These are phyloP conservation scores for Cardamine chenopodiifolia DNA, from an alignment of 345 rosid genomes.

Conservation along the genomic window DNA sequence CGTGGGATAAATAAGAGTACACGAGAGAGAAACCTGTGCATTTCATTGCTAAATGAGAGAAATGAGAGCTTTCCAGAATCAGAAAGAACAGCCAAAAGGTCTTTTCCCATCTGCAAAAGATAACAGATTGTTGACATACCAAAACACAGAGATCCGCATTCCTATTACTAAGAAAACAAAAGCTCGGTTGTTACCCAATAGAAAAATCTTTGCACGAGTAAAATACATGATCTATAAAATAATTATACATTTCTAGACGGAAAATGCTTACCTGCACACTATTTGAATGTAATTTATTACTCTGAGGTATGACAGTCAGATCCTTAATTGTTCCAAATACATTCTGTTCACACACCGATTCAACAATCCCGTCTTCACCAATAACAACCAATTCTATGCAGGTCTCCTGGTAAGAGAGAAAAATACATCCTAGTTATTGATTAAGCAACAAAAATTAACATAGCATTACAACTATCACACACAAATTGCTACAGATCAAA, in stretches of 20 bases:
- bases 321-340: conserved; percentile 89
- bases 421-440: conserved; percentile 19
- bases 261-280: conserved; percentile 56
- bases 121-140: conserved; percentile 28
- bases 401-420: conserved; percentile 63
- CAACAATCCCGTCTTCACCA: conserved; percentile 74
- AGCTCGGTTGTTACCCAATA: conserved; percentile 13
- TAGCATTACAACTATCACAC: conserved; percentile 8
- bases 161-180: conserved; percentile 19
- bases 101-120: conserved; percentile 69
- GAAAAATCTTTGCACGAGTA: conserved; percentile 3
- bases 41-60: conserved; percentile 87
- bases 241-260: background rate
- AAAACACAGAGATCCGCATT: conserved; percentile 22
- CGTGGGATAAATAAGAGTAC: conserved; percentile 28
- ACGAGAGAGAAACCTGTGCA: conserved; percentile 75
- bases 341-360: conserved; percentile 83
- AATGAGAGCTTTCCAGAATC: conserved; percentile 99
- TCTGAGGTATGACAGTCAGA: conserved; percentile 76
- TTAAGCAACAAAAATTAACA: background rate
- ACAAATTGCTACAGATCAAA: background rate
- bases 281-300: conserved; percentile 48
- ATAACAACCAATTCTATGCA: conserved; percentile 84
- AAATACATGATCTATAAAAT: conserved; percentile 2
- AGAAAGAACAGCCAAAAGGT: conserved; percentile 81